phyloP scores from a whole-genome alignment of 23 red algal species.

The Gracilariopsis chorda region DNA sequence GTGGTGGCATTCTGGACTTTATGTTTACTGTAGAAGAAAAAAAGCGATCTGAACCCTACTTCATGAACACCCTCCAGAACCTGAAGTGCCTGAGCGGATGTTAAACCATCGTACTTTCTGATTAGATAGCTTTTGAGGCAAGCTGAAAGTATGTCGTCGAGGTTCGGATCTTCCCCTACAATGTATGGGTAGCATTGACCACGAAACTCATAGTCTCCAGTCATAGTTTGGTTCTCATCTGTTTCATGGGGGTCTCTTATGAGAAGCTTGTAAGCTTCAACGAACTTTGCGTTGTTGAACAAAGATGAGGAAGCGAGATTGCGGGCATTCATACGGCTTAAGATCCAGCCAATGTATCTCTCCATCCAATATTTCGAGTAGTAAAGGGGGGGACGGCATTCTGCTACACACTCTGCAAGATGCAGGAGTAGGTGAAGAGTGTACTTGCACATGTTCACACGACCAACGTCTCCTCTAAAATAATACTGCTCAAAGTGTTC shows the following conservation, averaged over 20 bases:
- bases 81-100: not conserved
- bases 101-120: not conserved
- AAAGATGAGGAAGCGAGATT: not conserved
- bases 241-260: not conserved
- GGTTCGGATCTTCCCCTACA: not conserved
- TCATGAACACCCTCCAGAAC: not conserved
- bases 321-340: not conserved
- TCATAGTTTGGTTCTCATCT: not conserved
- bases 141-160: not conserved
- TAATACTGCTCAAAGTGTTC: not conserved
- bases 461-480: not conserved
- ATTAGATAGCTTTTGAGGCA: not conserved
- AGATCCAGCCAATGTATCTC: not conserved
- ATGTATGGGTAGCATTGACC: not conserved
- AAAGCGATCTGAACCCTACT: not conserved
- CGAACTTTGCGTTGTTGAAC: not conserved
- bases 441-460: conserved; percentile 2
- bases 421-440: not conserved
- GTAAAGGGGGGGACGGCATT: not conserved
- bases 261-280: not conserved
- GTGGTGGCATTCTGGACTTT: not conserved
- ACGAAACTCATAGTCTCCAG: not conserved
- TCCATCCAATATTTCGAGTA: conserved; percentile 12
- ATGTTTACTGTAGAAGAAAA: not conserved
- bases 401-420: not conserved